Evolutionary conservation across 1,284 basidiomycete genomes (phyloP).

Genomic region (Gymnopus androsaceus): DNA sequence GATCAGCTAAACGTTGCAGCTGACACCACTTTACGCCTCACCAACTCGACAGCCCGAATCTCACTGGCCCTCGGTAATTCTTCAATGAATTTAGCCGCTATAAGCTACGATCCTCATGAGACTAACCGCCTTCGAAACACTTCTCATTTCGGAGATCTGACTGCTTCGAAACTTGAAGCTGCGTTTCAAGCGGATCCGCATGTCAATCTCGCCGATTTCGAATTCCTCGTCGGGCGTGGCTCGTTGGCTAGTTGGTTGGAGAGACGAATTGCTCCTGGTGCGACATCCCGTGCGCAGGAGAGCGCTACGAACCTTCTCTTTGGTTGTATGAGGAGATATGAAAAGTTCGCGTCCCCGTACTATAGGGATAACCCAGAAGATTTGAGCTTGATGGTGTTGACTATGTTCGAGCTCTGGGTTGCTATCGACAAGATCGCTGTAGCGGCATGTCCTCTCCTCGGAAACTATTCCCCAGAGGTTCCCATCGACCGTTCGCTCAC

Average conservation of each 20-base stretch:
- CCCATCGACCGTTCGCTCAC: too few relatives aligned
- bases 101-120: conserved; percentile 17
- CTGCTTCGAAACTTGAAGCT: neutral
- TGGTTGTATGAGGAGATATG: neutral
- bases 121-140: neutral
- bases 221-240: conserved; percentile 29
- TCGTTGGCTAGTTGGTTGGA: conserved; percentile 35
- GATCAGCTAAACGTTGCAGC: conserved; percentile 24
- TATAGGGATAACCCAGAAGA: conserved; percentile 37
- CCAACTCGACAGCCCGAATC: conserved; percentile 25
- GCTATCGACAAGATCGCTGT: conserved; percentile 40
- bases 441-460: conserved; percentile 35
- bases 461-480: conserved; percentile 48
- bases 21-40: conserved; percentile 31
- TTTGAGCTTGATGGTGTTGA: conserved; percentile 40
- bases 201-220: conserved; percentile 38
- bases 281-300: neutral
- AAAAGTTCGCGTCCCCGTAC: neutral
- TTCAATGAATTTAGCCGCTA: neutral
- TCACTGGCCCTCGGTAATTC: neutral
- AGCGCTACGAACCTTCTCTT: neutral
- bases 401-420: conserved; percentile 17
- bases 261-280: too few relatives aligned
- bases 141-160: conserved; percentile 9
- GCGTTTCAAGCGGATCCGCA: conserved; percentile 16